Base-by-base conservation (phyloP, 345 rosid species). In the Leavenworthia alabamica region DNA sequence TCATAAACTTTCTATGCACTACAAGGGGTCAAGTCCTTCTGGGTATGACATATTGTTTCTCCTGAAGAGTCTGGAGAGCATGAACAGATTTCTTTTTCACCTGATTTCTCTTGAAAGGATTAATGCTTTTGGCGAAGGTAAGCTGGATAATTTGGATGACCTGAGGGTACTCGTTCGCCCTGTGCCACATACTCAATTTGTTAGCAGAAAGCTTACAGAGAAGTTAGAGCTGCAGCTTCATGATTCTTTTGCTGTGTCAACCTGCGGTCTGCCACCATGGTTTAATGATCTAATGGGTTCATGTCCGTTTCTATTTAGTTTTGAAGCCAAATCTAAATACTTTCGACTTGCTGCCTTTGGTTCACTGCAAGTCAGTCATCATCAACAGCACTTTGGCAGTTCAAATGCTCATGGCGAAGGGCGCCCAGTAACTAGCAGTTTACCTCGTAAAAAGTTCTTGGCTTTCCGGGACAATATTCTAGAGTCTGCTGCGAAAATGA, bases 211-310 rank as follows among this genome's bases (percentile, higher is more conserved):
- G 77, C 79, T 92, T 77, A 85, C 97, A 6, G 95, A 89, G 79
- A 92, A 92, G 73, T 74, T 92, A 64, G 97, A 89, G 78, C 97
- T 83, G 73, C 97, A 92, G 77, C 78, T 92, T 82, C 82, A 82
- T 17, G 98, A 86, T 76, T 54, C 84, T 14, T 79, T 88, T 58
- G 87, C 87, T 57, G 62, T 82, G 55, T 85, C 89, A 2, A 74
- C 67, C 14, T 83, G 88, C 45, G 91, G 93, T 40, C 70, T 92
- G 75, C 95, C 98, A 40, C 70, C 76, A 12, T 92, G 98, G 98
- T 92, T 89, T 68, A 85, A 66, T 68, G 83, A 86, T 73, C 82
- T 92, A 41, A 79, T 92, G 84, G 73, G 48, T 65, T 85, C 91
- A n/a, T 89, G 95, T 75, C 91, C 97, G 16, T 92, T 89, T 66